Evolutionary conservation across 148 eudicot species (phyloP).

Genomic region (Silene uniflora): DNA sequence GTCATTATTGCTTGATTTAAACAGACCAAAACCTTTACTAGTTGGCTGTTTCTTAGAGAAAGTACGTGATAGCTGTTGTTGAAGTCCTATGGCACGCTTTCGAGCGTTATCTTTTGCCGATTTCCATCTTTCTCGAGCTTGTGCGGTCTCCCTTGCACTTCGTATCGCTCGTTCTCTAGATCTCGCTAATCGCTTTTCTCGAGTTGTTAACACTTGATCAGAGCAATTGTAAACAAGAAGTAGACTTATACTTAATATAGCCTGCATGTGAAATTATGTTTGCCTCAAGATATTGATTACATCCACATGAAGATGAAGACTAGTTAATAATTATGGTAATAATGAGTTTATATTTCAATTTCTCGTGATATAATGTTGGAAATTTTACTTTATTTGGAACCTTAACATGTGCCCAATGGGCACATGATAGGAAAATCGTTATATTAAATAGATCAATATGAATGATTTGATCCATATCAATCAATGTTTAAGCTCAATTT

Average conservation of each 20-base stretch:
- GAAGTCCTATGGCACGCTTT: constrained; percentile 48
- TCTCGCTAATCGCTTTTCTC: constrained; percentile 60
- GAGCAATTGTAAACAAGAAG: constrained; percentile 78
- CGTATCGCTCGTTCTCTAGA: constrained; percentile 76
- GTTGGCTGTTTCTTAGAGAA: constrained; percentile 53
- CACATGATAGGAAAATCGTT: no score
- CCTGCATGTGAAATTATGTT: constrained; percentile 35
- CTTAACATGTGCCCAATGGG: no score
- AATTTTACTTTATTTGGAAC: no score
- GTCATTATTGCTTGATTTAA: constrained; percentile 17
- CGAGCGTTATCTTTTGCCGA: constrained; percentile 60
- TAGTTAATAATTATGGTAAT: no score
- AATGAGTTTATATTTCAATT: no score
- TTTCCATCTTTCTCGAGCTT: constrained; percentile 79
- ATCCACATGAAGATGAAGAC: no score
- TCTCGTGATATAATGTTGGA: no score
- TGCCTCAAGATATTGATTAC: no score
- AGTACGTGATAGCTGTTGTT: constrained; percentile 61
- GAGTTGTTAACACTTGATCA: constrained; percentile 73
- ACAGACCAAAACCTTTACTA: constrained; percentile 20
- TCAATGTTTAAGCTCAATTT: no score
- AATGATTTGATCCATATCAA: no score
- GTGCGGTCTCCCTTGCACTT: constrained; percentile 83
- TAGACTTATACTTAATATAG: constrained; percentile 48
- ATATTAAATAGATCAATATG: no score